Evolutionary conservation across 2,329 filamentous ascomycete genomes (phyloP), one percentile per base, ranked within the genome.

Genomic region (Penicillium sp.): DNA sequence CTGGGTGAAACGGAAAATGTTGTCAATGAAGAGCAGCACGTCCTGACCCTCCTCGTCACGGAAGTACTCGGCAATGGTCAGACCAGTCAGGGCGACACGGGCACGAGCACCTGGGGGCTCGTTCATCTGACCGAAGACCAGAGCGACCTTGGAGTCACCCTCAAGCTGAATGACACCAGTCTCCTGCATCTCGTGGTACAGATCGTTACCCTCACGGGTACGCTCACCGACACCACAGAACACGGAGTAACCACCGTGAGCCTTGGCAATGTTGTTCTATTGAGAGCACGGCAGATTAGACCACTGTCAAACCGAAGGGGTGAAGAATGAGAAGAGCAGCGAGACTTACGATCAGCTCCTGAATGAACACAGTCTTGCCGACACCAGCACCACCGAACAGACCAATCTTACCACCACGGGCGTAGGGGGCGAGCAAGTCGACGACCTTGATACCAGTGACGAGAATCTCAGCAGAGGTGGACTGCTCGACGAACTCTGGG

Each of bases 111-210:
- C 93, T 59, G 93, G 93, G 74, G 93, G 93, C 82, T 98, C 93
- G 84, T 98, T 98, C 93, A 98, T 98, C 83, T 98, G 93, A 83
- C 93, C 93, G 80, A 98, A 98, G 64, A 98, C 93, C 64, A 98
- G 81, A 59, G 93, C 89, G 80, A 97, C 93, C 86, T 98, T 98
- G 75, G 93, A 97, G 69, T 96, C 91, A 76, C 93, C 93, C 61
- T 98, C 93, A 62, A 98, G 89, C 77, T 98, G 85, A 77, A 98
- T 98, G 83, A 98, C 93, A 71, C 88, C 89, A 64, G 93, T 98
- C 81, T 98, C 91, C 82, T 97, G 93, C 93, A 98, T 98, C 84
- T 98, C 93, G 80, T 98, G 91, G 86, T 98, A 98, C 82, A 98
- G 77, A 85, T 98, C 93, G 85, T 98, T 98, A 84, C 93, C 93